Conservation (phyloP, 2,329 filamentous ascomycete species). For the Calonectria pseudoreteaudii region DNA sequence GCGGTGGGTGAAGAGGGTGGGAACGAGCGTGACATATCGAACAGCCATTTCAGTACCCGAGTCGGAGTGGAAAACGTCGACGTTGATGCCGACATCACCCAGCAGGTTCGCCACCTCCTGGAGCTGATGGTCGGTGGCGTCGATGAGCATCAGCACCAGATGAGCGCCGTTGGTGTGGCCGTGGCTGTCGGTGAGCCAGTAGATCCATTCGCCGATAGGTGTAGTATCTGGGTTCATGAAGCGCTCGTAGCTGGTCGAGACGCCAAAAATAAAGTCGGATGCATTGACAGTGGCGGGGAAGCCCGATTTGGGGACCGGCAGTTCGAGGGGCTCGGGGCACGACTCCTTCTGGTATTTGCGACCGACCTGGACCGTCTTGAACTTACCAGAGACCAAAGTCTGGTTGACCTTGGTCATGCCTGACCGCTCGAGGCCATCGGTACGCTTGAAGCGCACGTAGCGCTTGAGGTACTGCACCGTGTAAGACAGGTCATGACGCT, state of each 20-base stretch:
- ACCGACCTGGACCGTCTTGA: constrained; percentile 61
- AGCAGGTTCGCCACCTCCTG: constrained; percentile 61
- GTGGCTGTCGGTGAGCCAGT: constrained; percentile 69
- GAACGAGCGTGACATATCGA: constrained; percentile 67
- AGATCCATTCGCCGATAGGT: constrained; percentile 69
- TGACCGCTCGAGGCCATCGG: constrained; percentile 60
- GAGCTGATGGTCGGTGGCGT: constrained; percentile 64
- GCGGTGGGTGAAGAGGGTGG: constrained; percentile 65
- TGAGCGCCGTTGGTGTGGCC: constrained; percentile 69
- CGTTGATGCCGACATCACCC: constrained; percentile 63
- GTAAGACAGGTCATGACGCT: constrained; percentile 61
- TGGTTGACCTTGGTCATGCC: constrained; percentile 63
- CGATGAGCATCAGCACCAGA: constrained; percentile 65
- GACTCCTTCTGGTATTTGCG: constrained; percentile 54
- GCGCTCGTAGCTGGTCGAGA: constrained; percentile 68
- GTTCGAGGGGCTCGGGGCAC: constrained; percentile 62
- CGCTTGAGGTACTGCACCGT: constrained; percentile 68
- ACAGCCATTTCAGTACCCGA: constrained; percentile 68
- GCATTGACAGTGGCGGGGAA: constrained; percentile 64
- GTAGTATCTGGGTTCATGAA: constrained; percentile 64
- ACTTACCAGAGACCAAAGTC: constrained; percentile 59
- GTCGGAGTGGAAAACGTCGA: constrained; percentile 67
- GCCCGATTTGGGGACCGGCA: constrained; percentile 63
- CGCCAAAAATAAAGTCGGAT: constrained; percentile 69
- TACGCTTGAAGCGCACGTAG: constrained; percentile 64